Base-by-base conservation (phyloP, 371 early-diverging fungal species). In the Rhizopus delemar region DNA sequence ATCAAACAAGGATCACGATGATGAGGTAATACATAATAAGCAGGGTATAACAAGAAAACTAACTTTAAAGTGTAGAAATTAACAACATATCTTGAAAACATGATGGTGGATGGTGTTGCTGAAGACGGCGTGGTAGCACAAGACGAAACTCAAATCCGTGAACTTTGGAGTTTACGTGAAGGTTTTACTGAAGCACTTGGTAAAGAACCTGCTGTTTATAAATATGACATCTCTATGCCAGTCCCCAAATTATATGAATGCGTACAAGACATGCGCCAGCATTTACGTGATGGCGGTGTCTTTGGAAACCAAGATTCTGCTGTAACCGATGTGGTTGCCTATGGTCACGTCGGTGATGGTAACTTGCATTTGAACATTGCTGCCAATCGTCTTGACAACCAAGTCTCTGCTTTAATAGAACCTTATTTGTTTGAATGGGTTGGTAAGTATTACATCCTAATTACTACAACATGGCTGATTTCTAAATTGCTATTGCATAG, bases 281-380 rank as follows among this genome's bases (percentile, higher is more conserved):
- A 85, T 28, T 78, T 98, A 8, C 69, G 61, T 28, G 65, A 75
- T 4, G 69, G 73, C 16, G 86, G 86, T 28, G 76, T 88, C 3
- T 81, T 78, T 66, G 78, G 79, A 11, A 62, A 71, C 13, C 72
- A 75, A n/a, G 75, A 70, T 16, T 85, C 83, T 2, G 71, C 72
- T 8, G 85, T 93, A 5, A 84, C 70, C 6, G 83, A 89, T 57
- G 88, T 93, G 0, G 89, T 91, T 57, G 98, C 96, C 28, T 97
- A 91, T 73, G 99, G 98, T 34, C 95, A 94, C 59, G 80, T 94
- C 16, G 94, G 94, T 32, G 93, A 94, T 73, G 90, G 85, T 65
- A 98, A 98, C 70, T 62, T 98, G 58, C 98, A 98, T 73, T 76
- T 98, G 59, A 97, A 96, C 71, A 86, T 98, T 38, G 89, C 90